A percentile compares a stretch with the other conserved stretches of the same genome.
These are phyloP conservation scores for Aspergillus candidus DNA, from an alignment of 2,329 filamentous ascomycete species.

Conservation along the genomic window DNA sequence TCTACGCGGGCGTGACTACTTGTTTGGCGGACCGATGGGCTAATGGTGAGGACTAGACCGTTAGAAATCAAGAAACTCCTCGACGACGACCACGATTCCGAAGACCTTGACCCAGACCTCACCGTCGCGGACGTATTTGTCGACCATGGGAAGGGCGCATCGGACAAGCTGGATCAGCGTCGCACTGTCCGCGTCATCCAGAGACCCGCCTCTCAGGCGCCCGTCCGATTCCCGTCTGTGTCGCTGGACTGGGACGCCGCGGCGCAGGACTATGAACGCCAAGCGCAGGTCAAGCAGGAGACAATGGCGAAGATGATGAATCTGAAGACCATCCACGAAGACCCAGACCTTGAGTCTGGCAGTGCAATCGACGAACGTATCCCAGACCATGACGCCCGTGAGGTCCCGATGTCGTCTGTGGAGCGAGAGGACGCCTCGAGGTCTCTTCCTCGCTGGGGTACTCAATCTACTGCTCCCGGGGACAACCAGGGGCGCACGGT, in stretches of 20 bases:
- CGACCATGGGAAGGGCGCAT: conserved; percentile 28
- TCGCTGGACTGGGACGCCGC: conserved; percentile 31
- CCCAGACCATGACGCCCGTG: not conserved
- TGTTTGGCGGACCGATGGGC: not conserved
- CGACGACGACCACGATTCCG: conserved; percentile 28
- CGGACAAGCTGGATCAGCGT: conserved; percentile 32
- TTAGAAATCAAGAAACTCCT: conserved; percentile 34
- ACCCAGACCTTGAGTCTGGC: conserved; percentile 2
- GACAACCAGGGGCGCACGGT: conserved; percentile 1
- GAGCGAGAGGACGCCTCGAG: conserved; percentile 18
- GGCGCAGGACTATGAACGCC: conserved; percentile 14
- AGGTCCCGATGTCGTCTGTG: conserved; percentile 23
- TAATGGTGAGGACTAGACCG: conserved; percentile 20
- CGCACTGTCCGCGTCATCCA: conserved; percentile 31
- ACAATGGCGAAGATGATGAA: conserved; percentile 7
- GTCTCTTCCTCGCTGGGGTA: conserved; percentile 12
- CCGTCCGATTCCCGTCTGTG: conserved; percentile 30
- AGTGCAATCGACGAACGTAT: not conserved
- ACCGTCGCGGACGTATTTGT: conserved; percentile 36
- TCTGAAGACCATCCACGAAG: conserved; percentile 17
- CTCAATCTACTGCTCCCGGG: conserved; percentile 1
- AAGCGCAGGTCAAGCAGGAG: conserved; percentile 11
- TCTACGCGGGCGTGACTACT: not conserved
- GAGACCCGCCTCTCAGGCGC: conserved; percentile 18
- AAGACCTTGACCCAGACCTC: conserved; percentile 28